Evolutionary conservation across 768 basidiomycete genomes (phyloP).

Genomic region (Tulasnella sp.): DNA sequence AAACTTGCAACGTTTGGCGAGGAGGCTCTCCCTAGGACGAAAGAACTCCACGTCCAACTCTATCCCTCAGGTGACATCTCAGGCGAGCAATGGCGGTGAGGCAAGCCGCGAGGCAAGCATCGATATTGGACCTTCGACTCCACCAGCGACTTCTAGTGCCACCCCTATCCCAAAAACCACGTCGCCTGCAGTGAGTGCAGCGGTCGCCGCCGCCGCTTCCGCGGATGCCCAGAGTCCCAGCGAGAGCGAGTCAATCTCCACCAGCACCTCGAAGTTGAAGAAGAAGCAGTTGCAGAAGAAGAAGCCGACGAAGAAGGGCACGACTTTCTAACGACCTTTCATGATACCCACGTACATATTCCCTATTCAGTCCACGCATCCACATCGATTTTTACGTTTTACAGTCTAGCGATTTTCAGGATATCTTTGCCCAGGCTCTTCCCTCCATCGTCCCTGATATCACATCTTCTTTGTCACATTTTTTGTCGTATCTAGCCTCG

Average conservation of each 20-base stretch:
- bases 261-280: background rate
- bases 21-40: conserved; percentile 53
- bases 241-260: background rate
- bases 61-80: background rate
- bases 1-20: conserved; percentile 66
- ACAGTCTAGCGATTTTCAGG: background rate
- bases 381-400: background rate
- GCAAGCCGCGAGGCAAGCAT: background rate
- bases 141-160: background rate
- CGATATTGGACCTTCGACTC: background rate
- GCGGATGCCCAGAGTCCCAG: background rate
- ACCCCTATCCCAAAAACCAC: background rate
- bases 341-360: no score
- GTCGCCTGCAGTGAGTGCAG: background rate
- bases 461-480: no score
- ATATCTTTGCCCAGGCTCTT: no score
- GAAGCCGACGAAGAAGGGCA: background rate
- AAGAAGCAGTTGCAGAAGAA: conserved; percentile 6
- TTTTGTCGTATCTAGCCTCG: no score
- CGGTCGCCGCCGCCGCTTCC: background rate
- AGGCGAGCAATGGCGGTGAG: background rate
- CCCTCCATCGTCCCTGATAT: no score
- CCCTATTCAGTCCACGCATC: background rate
- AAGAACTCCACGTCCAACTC: background rate
- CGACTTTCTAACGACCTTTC: background rate